These are phyloP conservation scores for Wickerhamiella lipophila DNA, from an alignment of 805 yeast species.

Conservation along the genomic window DNA sequence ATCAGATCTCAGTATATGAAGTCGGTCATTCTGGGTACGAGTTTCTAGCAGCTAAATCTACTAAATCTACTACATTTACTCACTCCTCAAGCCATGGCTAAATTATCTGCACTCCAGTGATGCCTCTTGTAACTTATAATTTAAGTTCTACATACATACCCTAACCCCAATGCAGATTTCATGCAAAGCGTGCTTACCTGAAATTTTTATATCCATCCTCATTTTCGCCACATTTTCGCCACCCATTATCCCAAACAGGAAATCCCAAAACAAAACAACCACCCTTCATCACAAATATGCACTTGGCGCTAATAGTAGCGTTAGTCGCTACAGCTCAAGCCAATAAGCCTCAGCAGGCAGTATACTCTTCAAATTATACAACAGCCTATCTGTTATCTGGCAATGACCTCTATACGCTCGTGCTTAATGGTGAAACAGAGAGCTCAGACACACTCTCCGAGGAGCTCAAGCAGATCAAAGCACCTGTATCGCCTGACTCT, in stretches of 20 bases:
- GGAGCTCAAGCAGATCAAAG: slow-evolving; percentile 18
- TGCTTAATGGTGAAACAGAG: slow-evolving; percentile 3
- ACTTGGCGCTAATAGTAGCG: slow-evolving; percentile 1
- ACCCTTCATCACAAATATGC: not conserved
- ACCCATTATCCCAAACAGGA: slow-evolving; percentile 1
- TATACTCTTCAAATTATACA: slow-evolving; percentile 10
- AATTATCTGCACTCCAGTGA: no score
- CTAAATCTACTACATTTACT: no score
- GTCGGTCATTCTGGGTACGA: no score
- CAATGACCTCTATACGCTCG: slow-evolving; percentile 7
- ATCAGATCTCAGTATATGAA: no score
- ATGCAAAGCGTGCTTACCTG: not conserved
- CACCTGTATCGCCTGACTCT: slow-evolving; percentile 23
- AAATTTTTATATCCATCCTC: not conserved
- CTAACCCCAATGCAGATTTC: no score
- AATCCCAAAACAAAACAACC: not conserved
- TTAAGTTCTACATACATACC: no score
- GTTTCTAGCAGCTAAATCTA: no score
- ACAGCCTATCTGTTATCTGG: slow-evolving; percentile 2
- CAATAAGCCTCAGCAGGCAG: slow-evolving; percentile 9
- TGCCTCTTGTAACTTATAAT: no score
- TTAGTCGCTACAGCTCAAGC: not conserved
- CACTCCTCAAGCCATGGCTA: no score
- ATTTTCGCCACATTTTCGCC: not conserved
- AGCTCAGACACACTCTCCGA: not conserved